Evolutionary conservation across 2,329 filamentous ascomycete species (phyloP), one percentile per base, ranked within the genome.

Genomic region (Tolypocladium cylindrosporum): DNA sequence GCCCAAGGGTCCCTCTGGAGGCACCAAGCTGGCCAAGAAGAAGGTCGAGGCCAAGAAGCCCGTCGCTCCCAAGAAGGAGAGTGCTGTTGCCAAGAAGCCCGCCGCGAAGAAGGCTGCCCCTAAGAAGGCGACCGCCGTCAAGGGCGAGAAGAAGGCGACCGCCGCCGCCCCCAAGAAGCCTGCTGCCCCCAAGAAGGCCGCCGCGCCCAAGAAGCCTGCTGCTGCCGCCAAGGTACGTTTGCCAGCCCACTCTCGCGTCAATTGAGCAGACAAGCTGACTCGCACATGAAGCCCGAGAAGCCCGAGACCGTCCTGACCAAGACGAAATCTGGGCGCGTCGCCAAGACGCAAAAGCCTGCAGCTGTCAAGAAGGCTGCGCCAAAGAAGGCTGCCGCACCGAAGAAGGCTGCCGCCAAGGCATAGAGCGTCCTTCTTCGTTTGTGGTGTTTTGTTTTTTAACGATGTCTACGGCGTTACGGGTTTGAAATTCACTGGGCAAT

Each of bases 1-100:
- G 74, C 92, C 91, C 69, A 96, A 96, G 85, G 91, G 91, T 68
- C 82, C 90, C 60, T 96, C 91, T 63, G 91, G 91, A 61, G 89
- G 90, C 65, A 91, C 94, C 75, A 96, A 96, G 87, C 87, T 96
- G 60, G 88, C 88, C 60, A 93, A 93, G 86, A 91, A 91, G 80
- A 74, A 79, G 64, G 67, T 69, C 27, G 72, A 74, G 64, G 66
- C 72, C 56, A 75, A 75, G 71, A 72, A 72, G 68, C 64, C 67
- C 52, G 69, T 66, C 51, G 69, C 63, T 45, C 67, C 65, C 48
- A 69, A 71, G 65, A 69, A 70, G 66, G 66, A 71, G 58, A 56
- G 59, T 27, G 62, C 62, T 50, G 67, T 67, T 54, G 55, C 67
- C 40, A 69, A 71, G 57, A 58, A 58, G 48, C 34, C 57, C 11